Conservation (phyloP, 805 yeast genomes). For the Ogataea philodendri region DNA sequence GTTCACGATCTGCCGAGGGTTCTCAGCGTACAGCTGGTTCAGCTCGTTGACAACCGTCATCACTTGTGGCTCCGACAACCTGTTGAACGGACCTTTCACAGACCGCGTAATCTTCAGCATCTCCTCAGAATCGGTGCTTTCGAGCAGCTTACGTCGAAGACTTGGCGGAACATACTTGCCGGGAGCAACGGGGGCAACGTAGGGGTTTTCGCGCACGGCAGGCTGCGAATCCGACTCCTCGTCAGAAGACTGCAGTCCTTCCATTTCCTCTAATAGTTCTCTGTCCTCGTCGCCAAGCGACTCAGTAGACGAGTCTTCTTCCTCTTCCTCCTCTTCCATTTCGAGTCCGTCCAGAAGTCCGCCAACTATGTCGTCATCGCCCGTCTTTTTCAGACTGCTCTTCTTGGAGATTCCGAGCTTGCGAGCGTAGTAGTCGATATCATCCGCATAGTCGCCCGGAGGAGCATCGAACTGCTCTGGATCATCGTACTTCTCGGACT, state of each 20-base stretch:
- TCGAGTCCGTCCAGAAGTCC: conserved; percentile 76
- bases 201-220: conserved; percentile 65
- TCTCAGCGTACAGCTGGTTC: conserved; percentile 55
- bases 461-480: conserved; percentile 49
- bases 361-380: conserved; percentile 74
- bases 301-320: conserved; percentile 25
- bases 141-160: conserved; percentile 52
- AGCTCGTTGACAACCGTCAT: conserved; percentile 67
- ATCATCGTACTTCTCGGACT: conserved; percentile 49
- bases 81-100: conserved; percentile 82
- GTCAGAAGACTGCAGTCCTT: conserved; percentile 28
- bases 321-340: conserved; percentile 18
- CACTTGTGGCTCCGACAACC: conserved; percentile 84
- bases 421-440: conserved; percentile 78
- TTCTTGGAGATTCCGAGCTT: conserved; percentile 68
- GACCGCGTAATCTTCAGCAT: conserved; percentile 51
- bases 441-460: conserved; percentile 58
- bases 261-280: conserved; percentile 33
- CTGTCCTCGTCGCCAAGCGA: conserved; percentile 32
- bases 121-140: conserved; percentile 42
- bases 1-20: conserved; percentile 80
- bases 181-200: conserved; percentile 56
- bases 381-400: conserved; percentile 46
- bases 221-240: conserved; percentile 28
- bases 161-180: conserved; percentile 84